A percentile compares a stretch with the other conserved stretches of the same genome.
Conservation (phyloP, 1,284 basidiomycete species). For the Rhodofomes roseus region DNA sequence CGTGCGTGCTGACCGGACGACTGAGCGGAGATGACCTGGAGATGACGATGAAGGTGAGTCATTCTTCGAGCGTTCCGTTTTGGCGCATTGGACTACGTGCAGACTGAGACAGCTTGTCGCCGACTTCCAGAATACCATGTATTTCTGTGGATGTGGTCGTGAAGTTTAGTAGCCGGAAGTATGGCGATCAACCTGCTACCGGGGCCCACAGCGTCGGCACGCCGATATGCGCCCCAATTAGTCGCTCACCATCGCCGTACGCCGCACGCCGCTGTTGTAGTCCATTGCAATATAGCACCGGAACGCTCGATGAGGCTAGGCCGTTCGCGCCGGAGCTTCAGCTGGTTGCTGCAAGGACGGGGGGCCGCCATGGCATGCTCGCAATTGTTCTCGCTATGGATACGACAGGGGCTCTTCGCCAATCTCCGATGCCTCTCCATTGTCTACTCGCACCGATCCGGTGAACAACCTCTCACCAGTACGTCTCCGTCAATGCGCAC, state of each 20-base stretch:
- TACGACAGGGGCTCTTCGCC: neutral
- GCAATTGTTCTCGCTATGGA: neutral
- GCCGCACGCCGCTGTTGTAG: too few relatives aligned
- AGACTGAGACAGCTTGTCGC: too few relatives aligned
- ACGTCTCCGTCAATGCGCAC: neutral
- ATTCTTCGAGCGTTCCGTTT: neutral
- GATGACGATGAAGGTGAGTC: neutral
- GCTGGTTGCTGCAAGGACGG: too few relatives aligned
- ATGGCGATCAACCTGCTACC: too few relatives aligned
- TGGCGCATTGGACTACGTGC: neutral
- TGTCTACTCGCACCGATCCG: neutral
- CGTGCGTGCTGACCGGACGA: neutral
- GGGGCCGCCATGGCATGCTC: neutral
- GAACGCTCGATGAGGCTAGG: too few relatives aligned
- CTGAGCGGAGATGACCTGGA: neutral
- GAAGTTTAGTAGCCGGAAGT: neutral
- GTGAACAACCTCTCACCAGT: neutral
- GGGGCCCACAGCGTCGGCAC: too few relatives aligned
- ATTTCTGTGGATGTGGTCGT: neutral
- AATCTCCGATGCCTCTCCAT: neutral
- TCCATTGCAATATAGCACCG: too few relatives aligned
- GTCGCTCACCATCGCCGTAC: too few relatives aligned
- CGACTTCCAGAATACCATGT: neutral
- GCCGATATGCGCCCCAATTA: too few relatives aligned
- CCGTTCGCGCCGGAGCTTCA: too few relatives aligned